These are phyloP conservation scores for Takakia lepidozioides DNA, from an alignment of 225 moss, liverwort and hornwort species.

Conservation along the genomic window DNA sequence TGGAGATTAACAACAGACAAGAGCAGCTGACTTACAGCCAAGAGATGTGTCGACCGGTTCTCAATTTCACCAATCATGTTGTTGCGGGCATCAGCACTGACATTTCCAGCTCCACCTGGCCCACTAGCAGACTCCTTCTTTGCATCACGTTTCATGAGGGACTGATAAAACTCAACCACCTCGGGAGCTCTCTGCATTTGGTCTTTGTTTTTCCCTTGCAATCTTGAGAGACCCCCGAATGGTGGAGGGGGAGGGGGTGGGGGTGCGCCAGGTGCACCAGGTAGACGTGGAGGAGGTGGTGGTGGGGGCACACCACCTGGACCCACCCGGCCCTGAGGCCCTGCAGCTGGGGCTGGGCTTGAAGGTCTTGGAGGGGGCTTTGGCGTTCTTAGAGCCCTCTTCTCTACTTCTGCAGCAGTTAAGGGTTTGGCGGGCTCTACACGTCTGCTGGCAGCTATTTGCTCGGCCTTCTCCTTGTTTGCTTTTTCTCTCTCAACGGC, in stretches of 20 bases:
- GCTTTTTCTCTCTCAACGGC: slow-evolving; percentile 62
- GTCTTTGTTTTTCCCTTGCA: slow-evolving; percentile 16
- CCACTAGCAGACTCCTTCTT: slow-evolving; percentile 27
- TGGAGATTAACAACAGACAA: too few relatives aligned
- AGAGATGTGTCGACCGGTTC: slow-evolving; percentile 55
- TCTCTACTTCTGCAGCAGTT: slow-evolving; percentile 48
- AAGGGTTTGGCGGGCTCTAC: slow-evolving; percentile 36
- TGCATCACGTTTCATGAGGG: slow-evolving; percentile 59
- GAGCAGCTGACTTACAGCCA: too few relatives aligned
- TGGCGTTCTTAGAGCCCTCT: slow-evolving; percentile 47
- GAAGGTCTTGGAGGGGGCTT: slow-evolving; percentile 49
- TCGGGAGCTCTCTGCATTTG: slow-evolving; percentile 66
- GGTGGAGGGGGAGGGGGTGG: slow-evolving; percentile 71
- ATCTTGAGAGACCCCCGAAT: slow-evolving; percentile 20
- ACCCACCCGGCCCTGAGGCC: slow-evolving; percentile 9
- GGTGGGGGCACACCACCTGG: slow-evolving; percentile 26
- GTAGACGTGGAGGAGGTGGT: slow-evolving; percentile 41
- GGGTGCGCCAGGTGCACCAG: slow-evolving; percentile 23
- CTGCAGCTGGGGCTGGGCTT: slow-evolving; percentile 7
- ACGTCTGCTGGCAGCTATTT: slow-evolving; percentile 20
- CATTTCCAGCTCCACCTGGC: slow-evolving; percentile 11
- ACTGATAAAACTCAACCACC: slow-evolving; percentile 63
- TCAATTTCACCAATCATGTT: slow-evolving; percentile 67
- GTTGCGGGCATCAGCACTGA: slow-evolving; percentile 41
- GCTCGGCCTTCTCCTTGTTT: slow-evolving; percentile 52